phyloP scores from a whole-genome alignment of 352 stramenopile species.

The Phytopythium boreale region DNA sequence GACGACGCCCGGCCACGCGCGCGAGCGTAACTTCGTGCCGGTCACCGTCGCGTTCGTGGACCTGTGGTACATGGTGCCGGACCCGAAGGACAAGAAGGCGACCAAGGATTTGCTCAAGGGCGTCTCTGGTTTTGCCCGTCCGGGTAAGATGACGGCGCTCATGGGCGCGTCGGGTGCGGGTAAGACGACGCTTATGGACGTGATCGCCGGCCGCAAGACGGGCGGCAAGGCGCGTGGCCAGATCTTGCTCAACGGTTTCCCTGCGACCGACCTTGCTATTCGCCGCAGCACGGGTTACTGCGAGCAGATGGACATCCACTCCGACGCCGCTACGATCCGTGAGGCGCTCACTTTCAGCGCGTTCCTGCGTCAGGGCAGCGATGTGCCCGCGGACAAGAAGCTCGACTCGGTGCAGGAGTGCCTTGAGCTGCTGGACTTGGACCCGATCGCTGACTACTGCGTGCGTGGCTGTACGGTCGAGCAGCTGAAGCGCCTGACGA shows the following conservation, averaged over 20 bases:
- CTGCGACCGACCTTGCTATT: slow-evolving; percentile 30
- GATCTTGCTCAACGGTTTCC: slow-evolving; percentile 44
- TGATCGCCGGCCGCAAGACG: slow-evolving; percentile 87
- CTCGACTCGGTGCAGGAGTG: slow-evolving; percentile 36
- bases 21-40: slow-evolving; percentile 24
- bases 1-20: neutral
- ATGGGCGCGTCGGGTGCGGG: slow-evolving; percentile 66
- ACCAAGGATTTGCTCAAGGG: slow-evolving; percentile 70
- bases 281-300: slow-evolving; percentile 45
- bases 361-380: slow-evolving; percentile 50
- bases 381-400: slow-evolving; percentile 30
- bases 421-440: slow-evolving; percentile 37
- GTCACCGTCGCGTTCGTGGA: slow-evolving; percentile 37
- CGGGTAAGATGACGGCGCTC: slow-evolving; percentile 55
- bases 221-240: slow-evolving; percentile 56
- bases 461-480: slow-evolving; percentile 36
- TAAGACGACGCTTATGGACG: slow-evolving; percentile 87
- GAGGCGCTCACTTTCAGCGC: slow-evolving; percentile 89
- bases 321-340: slow-evolving; percentile 80
- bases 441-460: slow-evolving; percentile 31
- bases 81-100: slow-evolving; percentile 22
- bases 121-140: slow-evolving; percentile 46
- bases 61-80: slow-evolving; percentile 38
- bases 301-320: slow-evolving; percentile 84
- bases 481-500: slow-evolving; percentile 49